A percentile compares a stretch with the other conserved stretches of the same genome.
These are phyloP conservation scores for Lipomyces starkeyi DNA, from an alignment of 805 yeast species.

Conservation along the genomic window DNA sequence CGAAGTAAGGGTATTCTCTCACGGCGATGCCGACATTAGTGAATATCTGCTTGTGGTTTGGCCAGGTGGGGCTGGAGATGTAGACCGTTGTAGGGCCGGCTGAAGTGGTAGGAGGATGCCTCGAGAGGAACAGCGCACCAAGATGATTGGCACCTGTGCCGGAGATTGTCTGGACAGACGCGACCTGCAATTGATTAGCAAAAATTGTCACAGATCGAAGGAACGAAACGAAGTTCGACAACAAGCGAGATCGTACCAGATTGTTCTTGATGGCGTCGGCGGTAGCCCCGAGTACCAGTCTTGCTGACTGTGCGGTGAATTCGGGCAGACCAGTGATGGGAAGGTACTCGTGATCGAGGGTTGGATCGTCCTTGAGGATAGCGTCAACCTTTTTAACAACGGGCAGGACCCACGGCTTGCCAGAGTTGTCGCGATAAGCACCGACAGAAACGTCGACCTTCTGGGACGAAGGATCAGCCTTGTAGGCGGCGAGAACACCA, in stretches of 20 bases:
- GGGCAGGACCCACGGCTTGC: constrained; percentile 75
- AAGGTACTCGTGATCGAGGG: constrained; percentile 84
- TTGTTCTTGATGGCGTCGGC: constrained; percentile 53
- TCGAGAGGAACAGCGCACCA: constrained; percentile 72
- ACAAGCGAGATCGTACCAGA: constrained; percentile 17
- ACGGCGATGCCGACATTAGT: constrained; percentile 69
- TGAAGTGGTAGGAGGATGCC: constrained; percentile 44
- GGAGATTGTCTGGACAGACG: constrained; percentile 76
- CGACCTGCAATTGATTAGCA: constrained; percentile 39
- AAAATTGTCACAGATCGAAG: neutral
- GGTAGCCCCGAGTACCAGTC: constrained; percentile 67
- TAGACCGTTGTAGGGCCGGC: constrained; percentile 58
- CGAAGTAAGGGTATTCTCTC: constrained; percentile 84
- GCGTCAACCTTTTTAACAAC: constrained; percentile 73
- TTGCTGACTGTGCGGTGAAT: constrained; percentile 73
- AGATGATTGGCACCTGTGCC: constrained; percentile 93
- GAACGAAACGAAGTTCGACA: neutral
- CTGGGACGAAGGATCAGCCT: constrained; percentile 45
- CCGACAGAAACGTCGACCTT: constrained; percentile 91
- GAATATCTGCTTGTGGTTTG: constrained; percentile 89
- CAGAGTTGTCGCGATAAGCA: constrained; percentile 71
- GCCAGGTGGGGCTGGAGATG: constrained; percentile 95
- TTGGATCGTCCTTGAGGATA: constrained; percentile 65
- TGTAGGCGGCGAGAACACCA: constrained; percentile 43
- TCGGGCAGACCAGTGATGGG: constrained; percentile 78